Evolutionary conservation across 176 grass and related monocot species (phyloP), one percentile per base, ranked within the genome.

Genomic region (Oropetium thomaeum): DNA sequence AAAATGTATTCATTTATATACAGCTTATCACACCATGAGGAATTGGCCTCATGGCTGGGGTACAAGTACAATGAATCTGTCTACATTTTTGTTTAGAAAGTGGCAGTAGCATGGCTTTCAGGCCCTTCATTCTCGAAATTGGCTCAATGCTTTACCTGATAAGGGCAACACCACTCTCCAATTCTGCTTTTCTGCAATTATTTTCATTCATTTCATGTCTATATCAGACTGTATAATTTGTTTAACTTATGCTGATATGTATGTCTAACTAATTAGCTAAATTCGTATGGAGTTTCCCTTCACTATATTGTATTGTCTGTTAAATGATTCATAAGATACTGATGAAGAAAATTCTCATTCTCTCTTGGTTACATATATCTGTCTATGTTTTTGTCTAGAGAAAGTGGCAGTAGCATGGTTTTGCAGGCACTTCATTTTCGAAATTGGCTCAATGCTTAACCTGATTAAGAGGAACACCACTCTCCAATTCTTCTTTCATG

Each of bases 181-280:
- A 29, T 71, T 80, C 15, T 41, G 20, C 6, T 38, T 47, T 52
- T 1, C 23, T 66, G 23, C 41, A 66, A 19, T 75, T 29, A 4
- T 34, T 68, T 68, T 38, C 64, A 69, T 76, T 76, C 26, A 25
- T 51, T 83, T 70, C 45, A 76, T 40, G 58, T 77, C 47, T 37
- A 23, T 61, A 61, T 61, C 17, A 22, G 41, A 41, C 55, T 33
- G 17, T 23, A 54, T 32, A 28, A 70, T 43, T 57, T 14, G 26
- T 71, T 28, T 14, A 59, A 27, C 25, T 39, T 32, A 37, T 69
- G 30, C 20, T 84, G 37, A 71, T 55, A 58, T 30, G 28, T 45
- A 37, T 37, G 30, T 55, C 9, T 84, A 42, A 20, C 33, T 70
- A 52, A 62, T 65, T 63, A 15, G 59, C 30, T n/a, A 31, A 47